Evolutionary conservation across 768 basidiomycete genomes (phyloP).

Genomic region (Suillus luteus): DNA sequence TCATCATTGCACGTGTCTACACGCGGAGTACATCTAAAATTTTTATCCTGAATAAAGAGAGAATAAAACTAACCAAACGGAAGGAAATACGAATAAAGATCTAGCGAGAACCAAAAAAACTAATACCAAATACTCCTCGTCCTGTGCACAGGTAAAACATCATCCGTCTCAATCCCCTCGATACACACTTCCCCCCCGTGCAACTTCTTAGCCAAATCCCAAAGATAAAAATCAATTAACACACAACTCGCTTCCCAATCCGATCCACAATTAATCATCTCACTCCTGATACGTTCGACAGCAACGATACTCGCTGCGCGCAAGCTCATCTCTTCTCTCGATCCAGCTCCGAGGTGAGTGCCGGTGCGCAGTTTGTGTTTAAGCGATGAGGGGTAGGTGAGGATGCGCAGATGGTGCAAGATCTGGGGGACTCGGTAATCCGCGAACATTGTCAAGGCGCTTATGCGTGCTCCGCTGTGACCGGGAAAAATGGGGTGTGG

Average conservation of each 20-base stretch:
- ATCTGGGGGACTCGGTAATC: constrained; percentile 94
- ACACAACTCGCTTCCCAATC: constrained; percentile 61
- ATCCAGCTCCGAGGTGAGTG: constrained; percentile 52
- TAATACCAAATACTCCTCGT: constrained; percentile 89
- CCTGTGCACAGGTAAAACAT: constrained; percentile 70
- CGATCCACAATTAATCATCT: constrained; percentile 41
- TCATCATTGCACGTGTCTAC: not conserved
- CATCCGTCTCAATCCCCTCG: constrained; percentile 55
- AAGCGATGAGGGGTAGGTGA: constrained; percentile 69
- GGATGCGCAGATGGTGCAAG: constrained; percentile 77
- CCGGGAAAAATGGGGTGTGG: constrained; percentile 77
- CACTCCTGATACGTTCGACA: constrained; percentile 70
- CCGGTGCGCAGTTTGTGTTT: constrained; percentile 49
- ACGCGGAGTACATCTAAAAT: not conserved
- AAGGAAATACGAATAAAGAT: not conserved
- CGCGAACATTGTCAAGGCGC: constrained; percentile 88
- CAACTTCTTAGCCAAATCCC: constrained; percentile 82
- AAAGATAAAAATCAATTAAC: constrained; percentile 87
- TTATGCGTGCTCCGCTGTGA: constrained; percentile 55
- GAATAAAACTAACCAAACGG: not conserved
- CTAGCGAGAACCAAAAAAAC: constrained; percentile 17
- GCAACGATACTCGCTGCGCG: constrained; percentile 80
- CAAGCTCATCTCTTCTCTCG: constrained; percentile 72
- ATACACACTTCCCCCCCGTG: constrained; percentile 63
- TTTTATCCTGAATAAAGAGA: not conserved